phyloP scores from a whole-genome alignment of 305 asterid genomes.

The Stenogyne calaminthoides region DNA sequence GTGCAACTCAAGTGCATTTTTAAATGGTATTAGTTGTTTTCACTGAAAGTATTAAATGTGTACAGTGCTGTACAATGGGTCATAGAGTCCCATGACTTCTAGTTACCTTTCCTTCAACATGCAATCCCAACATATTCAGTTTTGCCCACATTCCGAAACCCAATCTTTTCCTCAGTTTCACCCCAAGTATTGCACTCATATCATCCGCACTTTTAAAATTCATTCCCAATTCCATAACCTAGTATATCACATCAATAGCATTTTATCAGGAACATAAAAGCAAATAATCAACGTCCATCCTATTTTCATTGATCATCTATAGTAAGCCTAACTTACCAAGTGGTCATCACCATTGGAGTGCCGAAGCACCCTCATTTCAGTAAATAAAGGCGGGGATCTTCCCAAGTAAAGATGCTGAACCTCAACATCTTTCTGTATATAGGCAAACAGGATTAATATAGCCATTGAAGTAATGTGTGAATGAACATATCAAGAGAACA shows the following conservation, averaged over 20 bases:
- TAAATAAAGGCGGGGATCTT: slow-evolving; percentile 85
- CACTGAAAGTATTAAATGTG: too few relatives aligned
- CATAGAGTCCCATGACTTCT: background rate
- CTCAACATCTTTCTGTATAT: slow-evolving; percentile 63
- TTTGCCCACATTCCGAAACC: slow-evolving; percentile 92
- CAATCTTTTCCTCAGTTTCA: slow-evolving; percentile 72
- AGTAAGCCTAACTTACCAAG: slow-evolving; percentile 59
- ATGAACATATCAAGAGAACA: background rate
- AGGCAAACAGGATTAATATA: slow-evolving; percentile 18
- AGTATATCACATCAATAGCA: slow-evolving; percentile 22
- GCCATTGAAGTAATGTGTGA: background rate
- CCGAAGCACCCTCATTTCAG: slow-evolving; percentile 88
- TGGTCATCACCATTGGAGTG: slow-evolving; percentile 75
- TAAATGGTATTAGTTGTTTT: too few relatives aligned
- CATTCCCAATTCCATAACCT: slow-evolving; percentile 95
- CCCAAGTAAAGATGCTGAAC: slow-evolving; percentile 89
- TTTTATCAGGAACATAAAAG: slow-evolving; percentile 12
- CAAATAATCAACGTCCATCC: slow-evolving; percentile 21
- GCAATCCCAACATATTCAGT: slow-evolving; percentile 91
- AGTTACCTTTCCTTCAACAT: slow-evolving; percentile 93
- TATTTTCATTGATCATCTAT: slow-evolving; percentile 18
- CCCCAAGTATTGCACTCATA: slow-evolving; percentile 89
- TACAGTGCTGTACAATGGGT: too few relatives aligned
- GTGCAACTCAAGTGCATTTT: too few relatives aligned
- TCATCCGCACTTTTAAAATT: slow-evolving; percentile 89